A percentile compares a stretch with the other conserved stretches of the same genome.
phyloP scores from a whole-genome alignment of 2,329 filamentous ascomycete genomes.

The Sarocladiaceae sp. region DNA sequence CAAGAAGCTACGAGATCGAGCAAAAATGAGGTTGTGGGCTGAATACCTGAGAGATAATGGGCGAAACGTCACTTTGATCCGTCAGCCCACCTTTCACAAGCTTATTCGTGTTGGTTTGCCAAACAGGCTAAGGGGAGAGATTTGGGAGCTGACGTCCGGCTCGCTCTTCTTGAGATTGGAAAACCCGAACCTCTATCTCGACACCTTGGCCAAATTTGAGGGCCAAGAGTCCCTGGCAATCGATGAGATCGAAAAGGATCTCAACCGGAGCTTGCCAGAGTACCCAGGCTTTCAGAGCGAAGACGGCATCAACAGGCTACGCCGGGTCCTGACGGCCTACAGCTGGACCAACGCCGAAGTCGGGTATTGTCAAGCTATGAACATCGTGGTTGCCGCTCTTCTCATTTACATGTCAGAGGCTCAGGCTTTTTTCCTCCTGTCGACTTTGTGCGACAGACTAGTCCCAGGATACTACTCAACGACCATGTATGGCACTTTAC shows the following conservation, averaged over 20 bases:
- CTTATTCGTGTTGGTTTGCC: conserved; percentile 91
- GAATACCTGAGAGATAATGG: conserved; percentile 96
- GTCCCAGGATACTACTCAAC: conserved; percentile 96
- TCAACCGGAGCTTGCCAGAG: conserved; percentile 93
- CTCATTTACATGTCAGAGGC: conserved; percentile 97
- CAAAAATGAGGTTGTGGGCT: conserved; percentile 96
- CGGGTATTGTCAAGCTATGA: conserved; percentile 99
- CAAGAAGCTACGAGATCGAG: conserved; percentile 85
- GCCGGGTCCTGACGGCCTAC: conserved; percentile 90
- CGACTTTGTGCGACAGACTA: conserved; percentile 83
- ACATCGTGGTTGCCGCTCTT: conserved; percentile 95
- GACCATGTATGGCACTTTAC: conserved; percentile 96
- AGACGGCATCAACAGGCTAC: conserved; percentile 84
- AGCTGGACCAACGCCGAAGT: conserved; percentile 96
- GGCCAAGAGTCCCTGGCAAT: conserved; percentile 90
- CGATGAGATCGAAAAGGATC: conserved; percentile 97
- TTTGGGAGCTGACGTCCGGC: conserved; percentile 92
- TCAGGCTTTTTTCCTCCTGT: conserved; percentile 92
- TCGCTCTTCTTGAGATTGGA: conserved; percentile 84
- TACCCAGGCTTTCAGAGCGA: conserved; percentile 97
- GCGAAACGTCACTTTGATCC: conserved; percentile 82
- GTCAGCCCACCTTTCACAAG: conserved; percentile 96
- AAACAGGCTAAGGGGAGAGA: conserved; percentile 85
- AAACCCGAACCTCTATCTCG: conserved; percentile 73
- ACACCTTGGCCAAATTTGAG: conserved; percentile 76